These are phyloP conservation scores for Hericium rajendrae DNA, from an alignment of 768 basidiomycete species.

Conservation along the genomic window DNA sequence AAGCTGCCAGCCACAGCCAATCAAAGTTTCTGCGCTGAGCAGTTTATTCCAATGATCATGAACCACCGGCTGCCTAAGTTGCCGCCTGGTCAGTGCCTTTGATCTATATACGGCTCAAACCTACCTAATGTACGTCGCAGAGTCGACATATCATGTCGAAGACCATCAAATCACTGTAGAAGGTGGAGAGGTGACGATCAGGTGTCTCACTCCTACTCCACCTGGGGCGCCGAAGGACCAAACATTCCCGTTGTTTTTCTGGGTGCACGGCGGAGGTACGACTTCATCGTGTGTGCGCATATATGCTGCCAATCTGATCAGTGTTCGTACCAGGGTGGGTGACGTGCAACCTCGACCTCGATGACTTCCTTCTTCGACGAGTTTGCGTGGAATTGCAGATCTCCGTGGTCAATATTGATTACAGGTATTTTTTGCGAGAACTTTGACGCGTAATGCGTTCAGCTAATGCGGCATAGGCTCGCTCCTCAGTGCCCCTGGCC, in stretches of 20 bases:
- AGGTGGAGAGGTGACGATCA: not conserved
- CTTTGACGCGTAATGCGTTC: not conserved
- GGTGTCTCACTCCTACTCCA: constrained; percentile 2
- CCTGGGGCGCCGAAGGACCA: not conserved
- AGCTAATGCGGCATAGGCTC: not conserved
- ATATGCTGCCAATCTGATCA: not conserved
- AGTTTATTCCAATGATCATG: not conserved
- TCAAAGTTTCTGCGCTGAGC: not conserved
- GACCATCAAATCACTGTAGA: constrained; percentile 5
- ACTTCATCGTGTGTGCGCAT: not conserved
- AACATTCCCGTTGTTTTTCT: not conserved
- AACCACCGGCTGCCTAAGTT: not conserved
- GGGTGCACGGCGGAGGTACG: constrained; percentile 2
- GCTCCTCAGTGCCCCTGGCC: not conserved
- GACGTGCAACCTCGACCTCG: constrained; percentile 7
- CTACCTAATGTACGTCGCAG: not conserved
- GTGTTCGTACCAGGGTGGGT: constrained; percentile 5
- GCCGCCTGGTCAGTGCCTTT: not conserved
- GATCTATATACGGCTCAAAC: not conserved
- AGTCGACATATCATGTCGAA: constrained; percentile 1
- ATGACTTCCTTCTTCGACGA: not conserved
- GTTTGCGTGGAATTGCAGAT: constrained; percentile 5
- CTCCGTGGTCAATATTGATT: constrained; percentile 8
- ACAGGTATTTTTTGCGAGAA: constrained; percentile 2
- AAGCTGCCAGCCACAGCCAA: not conserved